phyloP scores from a whole-genome alignment of 129 eudicot genomes.

The Calendula officinalis region DNA sequence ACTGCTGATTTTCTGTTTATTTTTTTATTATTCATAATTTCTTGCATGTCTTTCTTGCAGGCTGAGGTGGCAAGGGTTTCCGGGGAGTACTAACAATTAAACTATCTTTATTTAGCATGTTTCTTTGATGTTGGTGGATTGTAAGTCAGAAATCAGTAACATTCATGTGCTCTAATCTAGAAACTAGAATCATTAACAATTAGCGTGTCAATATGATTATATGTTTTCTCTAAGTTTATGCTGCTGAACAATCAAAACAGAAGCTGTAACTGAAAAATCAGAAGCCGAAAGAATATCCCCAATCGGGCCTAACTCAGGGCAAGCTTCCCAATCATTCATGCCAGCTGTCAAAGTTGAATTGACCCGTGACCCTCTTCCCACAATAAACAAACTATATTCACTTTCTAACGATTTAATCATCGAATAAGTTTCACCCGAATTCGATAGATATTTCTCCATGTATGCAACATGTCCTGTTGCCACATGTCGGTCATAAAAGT shows the following conservation, averaged over 20 bases:
- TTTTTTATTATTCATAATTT: background rate
- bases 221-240: conserved; percentile 69
- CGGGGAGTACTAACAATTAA: conserved; percentile 23
- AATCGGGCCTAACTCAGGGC: conserved; percentile 91
- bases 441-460: conserved; percentile 71
- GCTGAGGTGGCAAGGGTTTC: conserved; percentile 41
- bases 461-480: conserved; percentile 76
- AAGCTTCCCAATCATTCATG: conserved; percentile 97
- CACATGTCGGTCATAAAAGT: conserved; percentile 73
- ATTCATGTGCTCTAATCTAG: background rate
- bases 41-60: conserved; percentile 19
- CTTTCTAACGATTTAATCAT: conserved; percentile 75
- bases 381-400: conserved; percentile 65
- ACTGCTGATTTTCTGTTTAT: background rate
- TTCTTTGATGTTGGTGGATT: conserved; percentile 1
- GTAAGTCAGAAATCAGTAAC: conserved; percentile 12
- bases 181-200: background rate
- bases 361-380: conserved; percentile 82
- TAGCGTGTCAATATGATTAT: no score
- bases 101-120: conserved; percentile 16
- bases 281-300: conserved; percentile 90
- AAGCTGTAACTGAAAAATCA: conserved; percentile 58
- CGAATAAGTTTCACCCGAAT: conserved; percentile 83
- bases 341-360: conserved; percentile 77
- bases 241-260: conserved; percentile 81